Conservation (phyloP, 2,329 filamentous ascomycete genomes). For the Fusarium sp. region DNA sequence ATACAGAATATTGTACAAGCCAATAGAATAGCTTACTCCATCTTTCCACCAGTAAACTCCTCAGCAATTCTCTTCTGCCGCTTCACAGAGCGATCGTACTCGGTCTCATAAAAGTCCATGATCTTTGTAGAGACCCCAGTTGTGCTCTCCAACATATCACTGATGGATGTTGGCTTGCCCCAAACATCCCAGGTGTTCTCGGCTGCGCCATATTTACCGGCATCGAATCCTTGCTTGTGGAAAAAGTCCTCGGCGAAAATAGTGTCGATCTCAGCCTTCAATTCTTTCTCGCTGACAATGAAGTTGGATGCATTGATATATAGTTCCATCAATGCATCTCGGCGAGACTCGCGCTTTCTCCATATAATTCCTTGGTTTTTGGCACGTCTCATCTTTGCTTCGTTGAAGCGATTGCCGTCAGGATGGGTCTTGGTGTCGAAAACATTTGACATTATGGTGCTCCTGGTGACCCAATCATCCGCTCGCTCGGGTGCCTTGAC, state of each 20-base stretch:
- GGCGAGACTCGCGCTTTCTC: conserved; percentile 67
- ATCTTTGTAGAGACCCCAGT: conserved; percentile 51
- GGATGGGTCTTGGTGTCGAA: conserved; percentile 63
- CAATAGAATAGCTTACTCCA: conserved; percentile 52
- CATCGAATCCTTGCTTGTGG: conserved; percentile 50
- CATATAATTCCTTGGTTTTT: conserved; percentile 56
- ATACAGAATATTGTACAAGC: conserved; percentile 45
- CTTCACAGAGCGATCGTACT: conserved; percentile 59
- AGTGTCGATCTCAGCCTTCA: conserved; percentile 77
- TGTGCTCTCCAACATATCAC: conserved; percentile 56
- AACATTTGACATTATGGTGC: conserved; percentile 67
- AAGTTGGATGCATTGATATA: conserved; percentile 91
- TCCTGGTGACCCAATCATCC: conserved; percentile 80
- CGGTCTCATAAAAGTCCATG: conserved; percentile 52
- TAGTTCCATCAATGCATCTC: conserved; percentile 81
- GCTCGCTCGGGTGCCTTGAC: conserved; percentile 74
- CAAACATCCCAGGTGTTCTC: conserved; percentile 65
- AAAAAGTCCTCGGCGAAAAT: conserved; percentile 77
- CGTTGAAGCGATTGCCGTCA: conserved; percentile 70
- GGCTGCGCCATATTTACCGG: conserved; percentile 49
- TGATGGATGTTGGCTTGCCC: conserved; percentile 58
- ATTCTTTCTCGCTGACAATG: conserved; percentile 83
- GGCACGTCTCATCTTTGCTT: conserved; percentile 59
- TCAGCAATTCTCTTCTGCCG: conserved; percentile 68
- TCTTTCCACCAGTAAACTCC: conserved; percentile 69